Evolutionary conservation across 164 flowering plant genomes (phyloP).

Genomic region (Tetrastigma voinierianum): DNA sequence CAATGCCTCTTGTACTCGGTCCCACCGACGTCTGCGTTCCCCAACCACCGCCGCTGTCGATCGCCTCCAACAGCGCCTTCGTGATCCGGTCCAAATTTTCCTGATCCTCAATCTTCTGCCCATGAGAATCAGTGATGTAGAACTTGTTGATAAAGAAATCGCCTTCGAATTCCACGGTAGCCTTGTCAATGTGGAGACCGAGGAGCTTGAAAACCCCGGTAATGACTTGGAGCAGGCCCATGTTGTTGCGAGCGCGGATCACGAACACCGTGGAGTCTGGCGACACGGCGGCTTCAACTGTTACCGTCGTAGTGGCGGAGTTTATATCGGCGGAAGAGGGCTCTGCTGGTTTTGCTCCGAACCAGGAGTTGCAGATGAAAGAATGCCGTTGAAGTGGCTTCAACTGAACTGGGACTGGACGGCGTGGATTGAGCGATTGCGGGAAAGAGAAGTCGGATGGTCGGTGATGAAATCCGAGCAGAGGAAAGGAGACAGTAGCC

Average conservation of each 20-base stretch:
- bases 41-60: constrained; percentile 18
- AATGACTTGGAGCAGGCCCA: constrained; percentile 55
- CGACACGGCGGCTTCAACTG: constrained; percentile 21
- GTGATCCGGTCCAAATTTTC: constrained; percentile 36
- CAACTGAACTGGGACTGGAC: neutral
- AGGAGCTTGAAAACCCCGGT: constrained; percentile 52
- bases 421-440: neutral
- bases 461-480: neutral
- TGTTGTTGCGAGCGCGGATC: constrained; percentile 40
- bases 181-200: constrained; percentile 42
- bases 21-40: constrained; percentile 1
- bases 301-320: constrained; percentile 10
- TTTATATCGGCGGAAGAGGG: neutral
- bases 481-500: neutral
- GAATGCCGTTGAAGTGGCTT: neutral
- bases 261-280: constrained; percentile 36
- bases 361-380: constrained; percentile 1
- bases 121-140: constrained; percentile 44
- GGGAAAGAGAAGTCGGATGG: neutral
- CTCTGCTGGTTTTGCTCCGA: neutral
- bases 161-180: constrained; percentile 40
- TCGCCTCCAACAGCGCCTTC: constrained; percentile 48
- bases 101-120: constrained; percentile 36
- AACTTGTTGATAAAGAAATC: constrained; percentile 44
- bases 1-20: constrained; percentile 27